Base-by-base conservation (phyloP, 345 rosid genomes). In the Ceriops zippeliana region DNA sequence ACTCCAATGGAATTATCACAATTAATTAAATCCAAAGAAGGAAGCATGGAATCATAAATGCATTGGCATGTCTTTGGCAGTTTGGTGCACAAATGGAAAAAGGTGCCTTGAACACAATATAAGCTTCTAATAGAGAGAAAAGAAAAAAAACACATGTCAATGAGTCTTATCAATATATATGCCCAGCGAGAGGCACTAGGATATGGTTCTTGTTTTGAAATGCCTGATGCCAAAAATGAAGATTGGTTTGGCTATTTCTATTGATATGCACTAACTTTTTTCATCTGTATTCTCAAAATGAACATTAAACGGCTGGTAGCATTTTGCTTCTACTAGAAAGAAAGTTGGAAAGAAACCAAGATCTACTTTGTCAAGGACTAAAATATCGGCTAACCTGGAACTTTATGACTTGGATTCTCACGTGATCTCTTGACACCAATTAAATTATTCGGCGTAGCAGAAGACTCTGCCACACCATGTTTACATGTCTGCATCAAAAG, bases 321-420 rank as follows among this genome's bases (percentile, higher is more conserved):
- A n/a, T 53, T 42, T 67, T 65, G n/a, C 49, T 54, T 49, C 31
- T n/a, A 42, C 26, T 52, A 57, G 30, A 66, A 74, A 27, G 65
- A 31, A 31, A 62, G 42, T 19, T 73, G 65, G 62, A 70, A 65
- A 30, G 72, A 34, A 34, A 34, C 1, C 67, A 51, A 59, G 49
- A 65, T 1, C 49, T 21, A 37, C 30, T 49, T 22, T 5, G 27
- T 13, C 32, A 67, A 27, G 11, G 27, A 6, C 21, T 38, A 57
- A 69, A 52, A 30, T 28, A 64, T 63, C 52, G 28, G 63, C 86
- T 63, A 57, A 93, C 98, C 98, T 82, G 93, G 72, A 77, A 78
- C 67, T n/a, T 73, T 78, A 63, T 75, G 84, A 58, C 65, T 83
- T 72, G 64, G 84, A 80, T 61, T 67, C 62, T 84, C 96, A n/a